Evolutionary conservation across 805 yeast species (phyloP).

Genomic region (Kazachstania africana): DNA sequence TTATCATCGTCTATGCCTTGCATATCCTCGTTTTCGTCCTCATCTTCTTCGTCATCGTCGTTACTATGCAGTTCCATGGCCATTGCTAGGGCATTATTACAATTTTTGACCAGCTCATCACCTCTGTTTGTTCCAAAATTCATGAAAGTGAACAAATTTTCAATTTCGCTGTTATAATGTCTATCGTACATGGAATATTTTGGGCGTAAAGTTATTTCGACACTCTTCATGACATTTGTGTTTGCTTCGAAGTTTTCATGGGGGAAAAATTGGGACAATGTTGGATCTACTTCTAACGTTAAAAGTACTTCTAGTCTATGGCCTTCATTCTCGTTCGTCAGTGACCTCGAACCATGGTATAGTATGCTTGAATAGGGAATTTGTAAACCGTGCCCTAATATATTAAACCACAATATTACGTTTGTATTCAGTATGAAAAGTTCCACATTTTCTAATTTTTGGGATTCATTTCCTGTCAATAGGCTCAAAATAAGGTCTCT

Average conservation of each 20-base stretch:
- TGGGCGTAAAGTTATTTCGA: constrained; percentile 29
- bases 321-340: constrained; percentile 11
- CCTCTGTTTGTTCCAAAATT: constrained; percentile 32
- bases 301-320: constrained; percentile 17
- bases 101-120: constrained; percentile 27
- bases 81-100: constrained; percentile 28
- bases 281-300: constrained; percentile 19
- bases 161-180: constrained; percentile 26
- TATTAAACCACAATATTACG: constrained; percentile 30
- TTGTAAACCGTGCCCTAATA: constrained; percentile 27
- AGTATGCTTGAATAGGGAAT: constrained; percentile 24
- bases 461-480: constrained; percentile 3
- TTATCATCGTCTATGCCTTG: constrained; percentile 1
- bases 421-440: constrained; percentile 29
- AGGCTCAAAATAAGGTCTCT: constrained; percentile 23
- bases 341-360: constrained; percentile 21
- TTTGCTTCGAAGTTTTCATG: background rate
- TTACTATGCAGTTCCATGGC: constrained; percentile 23
- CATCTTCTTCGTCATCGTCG: constrained; percentile 3
- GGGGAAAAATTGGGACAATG: constrained; percentile 16
- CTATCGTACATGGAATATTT: constrained; percentile 27
- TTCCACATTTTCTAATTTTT: constrained; percentile 18
- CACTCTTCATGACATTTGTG: constrained; percentile 14
- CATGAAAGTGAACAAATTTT: constrained; percentile 27
- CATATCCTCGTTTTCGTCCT: constrained; percentile 1